A percentile compares a stretch with the other conserved stretches of the same genome.
phyloP scores from a whole-genome alignment of 1,284 basidiomycete genomes.

The Polyporus tsugae region DNA sequence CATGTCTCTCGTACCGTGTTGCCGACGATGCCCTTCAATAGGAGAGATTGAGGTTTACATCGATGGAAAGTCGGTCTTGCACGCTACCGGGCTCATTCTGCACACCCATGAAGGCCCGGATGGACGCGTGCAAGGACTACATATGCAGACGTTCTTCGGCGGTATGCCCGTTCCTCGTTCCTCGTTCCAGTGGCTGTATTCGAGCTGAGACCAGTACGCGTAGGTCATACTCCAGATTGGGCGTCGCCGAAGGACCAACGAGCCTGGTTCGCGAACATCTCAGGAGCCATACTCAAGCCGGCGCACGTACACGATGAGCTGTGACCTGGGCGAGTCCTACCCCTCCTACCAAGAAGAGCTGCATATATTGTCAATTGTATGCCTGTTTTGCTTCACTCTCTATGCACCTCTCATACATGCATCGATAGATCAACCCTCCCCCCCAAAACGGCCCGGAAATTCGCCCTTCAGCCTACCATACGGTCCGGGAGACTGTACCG shows the following conservation, averaged over 20 bases:
- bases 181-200: not conserved
- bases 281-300: constrained; percentile 48
- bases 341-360: not conserved
- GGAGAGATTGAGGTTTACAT: constrained; percentile 67
- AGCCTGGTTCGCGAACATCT: constrained; percentile 71
- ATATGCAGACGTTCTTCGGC: constrained; percentile 82
- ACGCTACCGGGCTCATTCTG: constrained; percentile 51
- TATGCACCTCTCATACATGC: not conserved
- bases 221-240: constrained; percentile 66
- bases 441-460: not conserved
- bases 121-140: constrained; percentile 62
- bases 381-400: not conserved
- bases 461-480: not conserved
- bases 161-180: constrained; percentile 46
- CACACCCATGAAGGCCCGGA: constrained; percentile 47
- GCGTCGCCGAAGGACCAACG: constrained; percentile 69
- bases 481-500: too few relatives aligned
- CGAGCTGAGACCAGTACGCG: constrained; percentile 6
- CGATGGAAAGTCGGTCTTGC: constrained; percentile 59
- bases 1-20: not conserved
- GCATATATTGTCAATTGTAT: not conserved
- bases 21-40: constrained; percentile 33
- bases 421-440: not conserved
- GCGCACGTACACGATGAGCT: constrained; percentile 19
- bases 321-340: not conserved